These are phyloP conservation scores for Hermanozyma aechmeae DNA, from an alignment of 805 yeast species.

Conservation along the genomic window DNA sequence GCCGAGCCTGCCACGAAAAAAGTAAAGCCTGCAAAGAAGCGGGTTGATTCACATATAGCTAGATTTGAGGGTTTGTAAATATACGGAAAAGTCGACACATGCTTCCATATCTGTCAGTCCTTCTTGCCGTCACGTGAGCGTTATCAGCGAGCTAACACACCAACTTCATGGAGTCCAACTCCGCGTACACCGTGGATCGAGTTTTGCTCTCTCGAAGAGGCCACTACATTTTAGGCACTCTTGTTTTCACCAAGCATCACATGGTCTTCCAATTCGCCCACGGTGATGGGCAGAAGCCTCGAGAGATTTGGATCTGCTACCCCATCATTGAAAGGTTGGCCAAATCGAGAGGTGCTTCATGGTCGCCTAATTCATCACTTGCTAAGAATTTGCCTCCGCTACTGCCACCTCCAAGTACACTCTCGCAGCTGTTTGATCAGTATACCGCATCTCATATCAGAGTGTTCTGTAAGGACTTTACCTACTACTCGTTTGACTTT, in stretches of 20 bases:
- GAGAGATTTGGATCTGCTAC: constrained; percentile 88
- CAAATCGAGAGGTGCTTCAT: constrained; percentile 46
- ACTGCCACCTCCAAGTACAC: not conserved
- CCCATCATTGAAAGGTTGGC: constrained; percentile 66
- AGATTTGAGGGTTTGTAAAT: constrained; percentile 51
- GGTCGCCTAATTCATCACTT: constrained; percentile 6
- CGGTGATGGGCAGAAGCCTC: too few species aligned
- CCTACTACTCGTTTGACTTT: constrained; percentile 73
- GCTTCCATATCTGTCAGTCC: not conserved
- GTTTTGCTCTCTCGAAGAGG: constrained; percentile 32
- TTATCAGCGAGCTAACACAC: not conserved
- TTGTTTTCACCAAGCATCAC: constrained; percentile 27
- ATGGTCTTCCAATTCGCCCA: constrained; percentile 18
- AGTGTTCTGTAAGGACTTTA: constrained; percentile 76
- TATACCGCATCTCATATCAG: constrained; percentile 48
- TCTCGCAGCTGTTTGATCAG: constrained; percentile 18
- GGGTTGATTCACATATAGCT: constrained; percentile 37
- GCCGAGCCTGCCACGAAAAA: constrained; percentile 9
- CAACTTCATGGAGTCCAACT: not conserved
- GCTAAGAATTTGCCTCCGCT: not conserved
- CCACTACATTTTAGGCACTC: constrained; percentile 24
- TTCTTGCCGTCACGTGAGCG: not conserved
- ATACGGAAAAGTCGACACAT: not conserved
- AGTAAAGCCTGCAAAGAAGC: constrained; percentile 23
- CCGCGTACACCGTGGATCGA: constrained; percentile 21